phyloP scores from a whole-genome alignment of 805 yeast species.

The Candida maris region DNA sequence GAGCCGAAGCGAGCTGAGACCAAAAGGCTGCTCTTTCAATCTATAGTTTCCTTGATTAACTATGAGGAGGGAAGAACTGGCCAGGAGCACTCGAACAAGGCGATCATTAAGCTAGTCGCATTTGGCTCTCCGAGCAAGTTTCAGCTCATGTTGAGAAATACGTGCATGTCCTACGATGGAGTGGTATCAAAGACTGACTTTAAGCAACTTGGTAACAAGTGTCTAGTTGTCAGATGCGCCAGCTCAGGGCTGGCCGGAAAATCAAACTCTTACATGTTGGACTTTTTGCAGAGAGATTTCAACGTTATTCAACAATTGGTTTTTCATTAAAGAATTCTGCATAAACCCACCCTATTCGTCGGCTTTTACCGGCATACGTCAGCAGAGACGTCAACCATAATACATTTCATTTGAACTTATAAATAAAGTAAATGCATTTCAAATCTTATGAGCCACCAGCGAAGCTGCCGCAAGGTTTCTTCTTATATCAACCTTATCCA shows the following conservation, averaged over 20 bases:
- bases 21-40: slow-evolving; percentile 11
- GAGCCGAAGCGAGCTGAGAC: no score
- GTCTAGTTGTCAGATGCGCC: slow-evolving; percentile 14
- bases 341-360: no score
- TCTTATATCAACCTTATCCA: slow-evolving; percentile 85
- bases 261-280: slow-evolving; percentile 11
- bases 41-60: slow-evolving; percentile 8
- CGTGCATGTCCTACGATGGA: slow-evolving; percentile 11
- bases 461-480: slow-evolving; percentile 82
- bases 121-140: slow-evolving; percentile 9
- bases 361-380: no score
- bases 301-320: background rate
- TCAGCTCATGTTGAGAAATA: slow-evolving; percentile 12
- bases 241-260: slow-evolving; percentile 9
- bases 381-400: no score
- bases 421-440: slow-evolving; percentile 2
- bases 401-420: no score
- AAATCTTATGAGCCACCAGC: slow-evolving; percentile 38
- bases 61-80: slow-evolving; percentile 1
- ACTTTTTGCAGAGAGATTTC: slow-evolving; percentile 7
- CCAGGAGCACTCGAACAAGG: slow-evolving; percentile 7
- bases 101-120: slow-evolving; percentile 14
- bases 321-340: background rate
- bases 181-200: slow-evolving; percentile 11
- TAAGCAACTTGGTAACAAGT: slow-evolving; percentile 5